A percentile compares a stretch with the other conserved stretches of the same genome.
Conservation (phyloP, 1,284 basidiomycete genomes). For the Trichosporon sp. region DNA sequence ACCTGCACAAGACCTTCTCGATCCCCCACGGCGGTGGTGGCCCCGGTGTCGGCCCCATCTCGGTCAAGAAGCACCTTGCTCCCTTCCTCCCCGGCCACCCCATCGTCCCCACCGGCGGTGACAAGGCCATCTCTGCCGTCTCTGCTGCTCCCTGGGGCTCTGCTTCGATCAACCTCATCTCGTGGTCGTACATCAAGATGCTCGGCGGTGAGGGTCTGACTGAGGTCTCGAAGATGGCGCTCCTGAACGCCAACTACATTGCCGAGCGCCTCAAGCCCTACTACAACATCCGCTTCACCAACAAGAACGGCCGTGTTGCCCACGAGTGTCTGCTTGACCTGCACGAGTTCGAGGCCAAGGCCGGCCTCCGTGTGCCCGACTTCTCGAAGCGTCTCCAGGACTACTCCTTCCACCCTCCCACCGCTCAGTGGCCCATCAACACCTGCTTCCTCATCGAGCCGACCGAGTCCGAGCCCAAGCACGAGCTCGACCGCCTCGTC, state of each 20-base stretch:
- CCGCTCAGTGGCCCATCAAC: conserved; percentile 71
- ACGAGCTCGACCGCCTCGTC: conserved; percentile 88
- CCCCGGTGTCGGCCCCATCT: conserved; percentile 86
- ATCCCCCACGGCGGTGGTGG: conserved; percentile 93
- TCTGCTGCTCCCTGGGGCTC: conserved; percentile 90
- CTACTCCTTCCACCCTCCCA: conserved; percentile 45
- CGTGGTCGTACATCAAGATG: conserved; percentile 98
- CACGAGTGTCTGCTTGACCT: conserved; percentile 95
- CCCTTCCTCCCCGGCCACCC: conserved; percentile 95
- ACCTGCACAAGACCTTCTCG: conserved; percentile 76
- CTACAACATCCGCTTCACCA: conserved; percentile 86
- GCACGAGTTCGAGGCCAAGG: conserved; percentile 83
- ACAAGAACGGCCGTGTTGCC: conserved; percentile 82
- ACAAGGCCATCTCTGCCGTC: conserved; percentile 75
- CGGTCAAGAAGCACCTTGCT: conserved; percentile 84
- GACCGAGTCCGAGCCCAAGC: conserved; percentile 85
- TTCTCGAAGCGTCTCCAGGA: conserved; percentile 84
- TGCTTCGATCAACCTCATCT: conserved; percentile 91
- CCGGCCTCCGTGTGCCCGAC: conserved; percentile 86
- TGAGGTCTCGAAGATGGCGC: conserved; percentile 75
- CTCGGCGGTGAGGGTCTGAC: conserved; percentile 83
- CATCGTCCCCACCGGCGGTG: conserved; percentile 60
- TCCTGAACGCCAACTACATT: conserved; percentile 97
- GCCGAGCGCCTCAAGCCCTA: conserved; percentile 75
- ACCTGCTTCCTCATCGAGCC: conserved; percentile 81